A percentile compares a stretch with the other conserved stretches of the same genome.
Conservation (phyloP, 2,329 filamentous ascomycete species). For the Alternaria brassicicola region DNA sequence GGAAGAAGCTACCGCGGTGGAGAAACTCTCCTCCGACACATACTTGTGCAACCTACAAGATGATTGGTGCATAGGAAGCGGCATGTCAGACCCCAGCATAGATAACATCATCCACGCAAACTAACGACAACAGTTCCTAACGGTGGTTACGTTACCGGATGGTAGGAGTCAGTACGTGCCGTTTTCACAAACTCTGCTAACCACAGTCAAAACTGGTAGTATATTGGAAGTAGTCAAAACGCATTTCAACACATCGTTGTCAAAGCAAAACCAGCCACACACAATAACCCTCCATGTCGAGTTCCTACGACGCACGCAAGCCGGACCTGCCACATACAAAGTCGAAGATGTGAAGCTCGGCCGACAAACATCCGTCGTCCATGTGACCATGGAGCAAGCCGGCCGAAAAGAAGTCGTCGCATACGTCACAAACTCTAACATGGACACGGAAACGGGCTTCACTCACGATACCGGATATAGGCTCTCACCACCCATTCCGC, state of each 20-base stretch:
- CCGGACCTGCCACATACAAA: constrained; percentile 62
- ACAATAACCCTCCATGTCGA: constrained; percentile 69
- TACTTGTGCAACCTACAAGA: constrained; percentile 63
- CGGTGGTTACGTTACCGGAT: constrained; percentile 71
- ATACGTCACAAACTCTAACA: constrained; percentile 70
- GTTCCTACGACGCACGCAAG: constrained; percentile 68
- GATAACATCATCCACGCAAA: background rate
- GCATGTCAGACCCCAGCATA: constrained; percentile 45
- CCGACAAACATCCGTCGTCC: constrained; percentile 66
- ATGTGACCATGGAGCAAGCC: constrained; percentile 64
- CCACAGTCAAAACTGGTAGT: constrained; percentile 24
- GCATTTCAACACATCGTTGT: constrained; percentile 65
- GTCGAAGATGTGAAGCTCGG: constrained; percentile 70
- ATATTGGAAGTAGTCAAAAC: constrained; percentile 64
- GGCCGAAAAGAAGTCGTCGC: constrained; percentile 66
- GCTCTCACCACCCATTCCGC: constrained; percentile 54
- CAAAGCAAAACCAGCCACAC: constrained; percentile 64
- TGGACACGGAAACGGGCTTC: constrained; percentile 64
- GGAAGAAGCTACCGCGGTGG: constrained; percentile 56
- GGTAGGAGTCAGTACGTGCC: background rate
- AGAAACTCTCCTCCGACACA: constrained; percentile 59
- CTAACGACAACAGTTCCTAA: constrained; percentile 64
- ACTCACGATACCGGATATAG: constrained; percentile 62
- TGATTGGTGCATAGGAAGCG: constrained; percentile 70
- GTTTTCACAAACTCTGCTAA: background rate